Base-by-base conservation (phyloP, 169 alveolate genomes). In the Plasmodium gaboni region DNA sequence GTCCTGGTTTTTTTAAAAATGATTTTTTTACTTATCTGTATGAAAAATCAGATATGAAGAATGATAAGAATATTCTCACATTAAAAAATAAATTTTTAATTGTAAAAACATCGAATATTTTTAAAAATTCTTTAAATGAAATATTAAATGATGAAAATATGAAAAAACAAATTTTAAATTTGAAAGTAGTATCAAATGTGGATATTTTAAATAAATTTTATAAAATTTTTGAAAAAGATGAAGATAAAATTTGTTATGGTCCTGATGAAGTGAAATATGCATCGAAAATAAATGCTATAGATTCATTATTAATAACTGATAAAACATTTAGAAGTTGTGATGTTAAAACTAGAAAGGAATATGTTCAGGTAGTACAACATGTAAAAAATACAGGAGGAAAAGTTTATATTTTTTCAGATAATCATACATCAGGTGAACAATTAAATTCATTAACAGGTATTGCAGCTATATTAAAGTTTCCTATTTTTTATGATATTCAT, bases 371-470 rank as follows among this genome's bases (percentile, higher is more conserved):
- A 19, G 32, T 93, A 0, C 92, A 92, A 13, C 61, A 88, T 7
- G 94, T 74, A 4, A 93, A 88, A 67, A 53, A 55, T 7, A 87
- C 65, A 22, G 95, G 95, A n/a, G 95, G 92, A 0, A 71, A 61
- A 1, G 95, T 74, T 15, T 88, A 26, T 51, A 87, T 78, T 51
- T 85, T 93, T 51, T 92, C 96, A 0, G 96, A 93, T 67, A 87
- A 87, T 38, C 96, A 93, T 74, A 74, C 86, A 53, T 71, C 96
- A 15, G 92, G 95, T 6, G 95, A 92, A 68, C 93, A 87, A 74
- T 50, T 93, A 26, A 87, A 74, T 51, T 73, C 92, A 2, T 55
- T 93, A n/a, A 91, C 95, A 7, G 96, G 96, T 3, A 63, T 91
- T 10, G 94, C 89, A 15, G 94, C 96, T 38, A 74, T 93, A 61